Evolutionary conservation across 192 early-diverging fungal genomes (phyloP), one percentile per base, ranked within the genome.

Genomic region (Gorgonomyces haynaldii): DNA sequence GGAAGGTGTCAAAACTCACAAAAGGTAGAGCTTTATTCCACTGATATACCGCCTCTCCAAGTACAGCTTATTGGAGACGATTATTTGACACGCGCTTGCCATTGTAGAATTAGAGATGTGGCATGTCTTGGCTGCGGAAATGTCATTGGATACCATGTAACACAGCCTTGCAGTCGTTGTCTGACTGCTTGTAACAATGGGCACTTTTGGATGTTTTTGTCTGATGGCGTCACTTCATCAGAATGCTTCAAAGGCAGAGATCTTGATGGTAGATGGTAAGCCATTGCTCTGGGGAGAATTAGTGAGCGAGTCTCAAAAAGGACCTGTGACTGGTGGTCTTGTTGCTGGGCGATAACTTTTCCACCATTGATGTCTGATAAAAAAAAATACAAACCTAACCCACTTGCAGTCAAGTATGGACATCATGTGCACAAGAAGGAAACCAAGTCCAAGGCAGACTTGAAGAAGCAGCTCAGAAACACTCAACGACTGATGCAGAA

Each of bases 131-230:
- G 66, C 35, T 85, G 75, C 53, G 72, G 72, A n/a, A 78, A 78
- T 40, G 65, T 78, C 8, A 62, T 85, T 27, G 85, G 85, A 8
- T 88, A 88, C 57, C 84, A 86, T 62, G 84, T 86, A n/a, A 78
- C 81, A 1, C 76, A 77, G 51, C 85, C 90, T 22, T 95, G 91
- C 50, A 58, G 76, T 23, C 67, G 69, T 10, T 95, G 91, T 49
- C 63, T 95, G 40, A 81, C 85, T 37, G 79, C 90, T 17, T 85
- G 85, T 57, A 91, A 96, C 67, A 96, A 96, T 58, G 93, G 93
- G 0, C 90, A 96, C 56, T 90, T 89, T 63, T 95, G 89, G 89
- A 96, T 95, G 91, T 95, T 95, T 56, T 72, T 81, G 26, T 81
- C 23, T 34, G 28, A 20, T n/a, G 46, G 28, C 22, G 46, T 49